Evolutionary conservation across 208 protist species (phyloP), one percentile per base, ranked within the genome.

Genomic region (Leptomonas pyrrhocoris): DNA sequence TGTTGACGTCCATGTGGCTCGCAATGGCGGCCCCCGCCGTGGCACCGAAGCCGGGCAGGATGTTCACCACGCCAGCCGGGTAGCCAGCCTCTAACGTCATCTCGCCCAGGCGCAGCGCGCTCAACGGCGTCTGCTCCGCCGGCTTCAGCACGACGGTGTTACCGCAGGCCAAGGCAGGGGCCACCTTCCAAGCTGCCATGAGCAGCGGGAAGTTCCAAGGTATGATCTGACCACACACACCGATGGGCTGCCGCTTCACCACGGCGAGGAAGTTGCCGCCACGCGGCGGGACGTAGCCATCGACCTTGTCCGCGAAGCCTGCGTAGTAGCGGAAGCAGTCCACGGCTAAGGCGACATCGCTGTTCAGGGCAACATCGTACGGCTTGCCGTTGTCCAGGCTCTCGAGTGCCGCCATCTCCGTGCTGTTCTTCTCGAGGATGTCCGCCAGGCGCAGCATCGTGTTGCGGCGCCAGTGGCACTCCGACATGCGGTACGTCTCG

Each of bases 161-260:
- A 56, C 95, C 95, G 67, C 77, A 70, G 9, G 95, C 94, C 0
- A 98, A 66, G 19, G 87, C 89, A 18, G 92, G 92, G 25, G 73
- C 87, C 12, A 97, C 57, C 73, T 98, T 98, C 89, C 88, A 97
- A 18, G 83, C 79, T 0, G 84, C 72, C 81, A 98, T 94, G 34
- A 97, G 77, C 21, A 97, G 77, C 42, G 94, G 94, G 76, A 96
- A 97, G 77, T 98, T 98, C 89, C 92, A 98, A 12, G 95, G 95
- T 40, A 97, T 89, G 58, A 97, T 85, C 74, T 84, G 75, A 0
- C 80, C 94, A 56, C 86, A 87, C 56, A 96, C 91, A 27, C 94
- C 94, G 13, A 97, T 65, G 0, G 94, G 88, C 73, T 97, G 85
- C 25, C 88, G 84, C 73, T 84, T 84, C 48, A 94, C 85, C 25